Percentiles rank a stretch among this genome's conserved stretches.
Evolutionary conservation across 768 basidiomycete species (phyloP).

Genomic region (Mycena indigotica): DNA sequence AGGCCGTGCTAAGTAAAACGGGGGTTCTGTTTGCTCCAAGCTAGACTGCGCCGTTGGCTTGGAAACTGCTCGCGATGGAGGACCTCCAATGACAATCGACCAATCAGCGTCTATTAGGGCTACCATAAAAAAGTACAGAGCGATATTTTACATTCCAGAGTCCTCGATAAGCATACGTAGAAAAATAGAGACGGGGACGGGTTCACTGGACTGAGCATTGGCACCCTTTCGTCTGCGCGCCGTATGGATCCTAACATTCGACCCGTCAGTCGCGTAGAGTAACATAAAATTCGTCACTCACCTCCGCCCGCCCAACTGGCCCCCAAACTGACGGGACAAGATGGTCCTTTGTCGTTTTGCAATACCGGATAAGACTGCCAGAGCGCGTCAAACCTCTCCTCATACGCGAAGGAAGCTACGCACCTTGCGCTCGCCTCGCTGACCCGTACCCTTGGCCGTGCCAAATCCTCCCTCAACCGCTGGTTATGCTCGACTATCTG

Average conservation of each 20-base stretch:
- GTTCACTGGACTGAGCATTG: slow-evolving; percentile 62
- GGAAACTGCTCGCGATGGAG: too few species aligned
- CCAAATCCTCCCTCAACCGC: slow-evolving; percentile 85
- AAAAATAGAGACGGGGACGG: not conserved
- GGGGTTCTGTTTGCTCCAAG: not conserved
- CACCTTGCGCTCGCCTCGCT: slow-evolving; percentile 91
- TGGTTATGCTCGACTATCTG: slow-evolving; percentile 88
- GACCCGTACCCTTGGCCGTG: slow-evolving; percentile 81
- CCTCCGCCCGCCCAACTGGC: too few species aligned
- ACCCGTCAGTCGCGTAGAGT: too few species aligned
- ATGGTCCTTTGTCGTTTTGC: slow-evolving; percentile 38
- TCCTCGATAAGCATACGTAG: not conserved
- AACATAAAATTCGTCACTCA: too few species aligned
- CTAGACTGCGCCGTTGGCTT: too few species aligned
- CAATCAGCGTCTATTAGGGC: not conserved
- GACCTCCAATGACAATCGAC: slow-evolving; percentile 3
- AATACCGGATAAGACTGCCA: slow-evolving; percentile 86
- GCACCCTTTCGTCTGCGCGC: slow-evolving; percentile 59
- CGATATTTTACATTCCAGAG: not conserved
- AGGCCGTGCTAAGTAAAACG: not conserved
- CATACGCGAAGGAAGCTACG: slow-evolving; percentile 27
- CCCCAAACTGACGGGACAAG: slow-evolving; percentile 98
- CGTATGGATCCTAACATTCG: slow-evolving; percentile 91
- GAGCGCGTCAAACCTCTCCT: not conserved
- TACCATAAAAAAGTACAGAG: not conserved